phyloP scores from a whole-genome alignment of 805 yeast genomes.

The Priceomyces melissophilus region DNA sequence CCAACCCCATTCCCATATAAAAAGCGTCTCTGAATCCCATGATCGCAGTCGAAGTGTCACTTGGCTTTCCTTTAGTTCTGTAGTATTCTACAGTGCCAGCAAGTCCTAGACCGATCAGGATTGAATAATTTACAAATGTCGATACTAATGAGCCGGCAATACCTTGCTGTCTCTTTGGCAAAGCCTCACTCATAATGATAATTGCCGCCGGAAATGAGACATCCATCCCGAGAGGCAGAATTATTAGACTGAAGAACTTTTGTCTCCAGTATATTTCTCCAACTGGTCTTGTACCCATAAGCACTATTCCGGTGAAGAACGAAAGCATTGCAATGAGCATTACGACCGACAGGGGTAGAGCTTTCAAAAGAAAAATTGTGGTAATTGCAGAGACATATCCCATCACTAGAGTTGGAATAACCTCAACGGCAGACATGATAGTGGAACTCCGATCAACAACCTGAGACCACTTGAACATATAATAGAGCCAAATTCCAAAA shows the following conservation, averaged over 20 bases:
- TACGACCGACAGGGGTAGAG: constrained; percentile 46
- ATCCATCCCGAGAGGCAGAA: constrained; percentile 73
- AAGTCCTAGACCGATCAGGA: constrained; percentile 32
- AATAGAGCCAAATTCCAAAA: constrained; percentile 68
- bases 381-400: constrained; percentile 55
- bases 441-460: constrained; percentile 42
- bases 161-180: constrained; percentile 68
- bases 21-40: constrained; percentile 25
- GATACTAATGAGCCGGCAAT: constrained; percentile 73
- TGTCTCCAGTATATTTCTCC: constrained; percentile 60
- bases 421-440: constrained; percentile 25
- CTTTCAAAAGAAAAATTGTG: constrained; percentile 46
- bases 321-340: constrained; percentile 50
- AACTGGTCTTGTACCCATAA: constrained; percentile 55
- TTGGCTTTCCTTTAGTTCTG: constrained; percentile 14
- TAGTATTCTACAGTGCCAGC: constrained; percentile 34
- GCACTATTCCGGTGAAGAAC: constrained; percentile 48
- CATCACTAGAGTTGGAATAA: constrained; percentile 32
- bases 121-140: constrained; percentile 69
- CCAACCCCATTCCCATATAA: constrained; percentile 32
- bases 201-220: constrained; percentile 74
- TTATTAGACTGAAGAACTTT: constrained; percentile 50
- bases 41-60: constrained; percentile 13
- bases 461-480: constrained; percentile 47
- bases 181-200: constrained; percentile 50